phyloP scores from a whole-genome alignment of 2,329 filamentous ascomycete genomes.

The Fonsecaea erecta region DNA sequence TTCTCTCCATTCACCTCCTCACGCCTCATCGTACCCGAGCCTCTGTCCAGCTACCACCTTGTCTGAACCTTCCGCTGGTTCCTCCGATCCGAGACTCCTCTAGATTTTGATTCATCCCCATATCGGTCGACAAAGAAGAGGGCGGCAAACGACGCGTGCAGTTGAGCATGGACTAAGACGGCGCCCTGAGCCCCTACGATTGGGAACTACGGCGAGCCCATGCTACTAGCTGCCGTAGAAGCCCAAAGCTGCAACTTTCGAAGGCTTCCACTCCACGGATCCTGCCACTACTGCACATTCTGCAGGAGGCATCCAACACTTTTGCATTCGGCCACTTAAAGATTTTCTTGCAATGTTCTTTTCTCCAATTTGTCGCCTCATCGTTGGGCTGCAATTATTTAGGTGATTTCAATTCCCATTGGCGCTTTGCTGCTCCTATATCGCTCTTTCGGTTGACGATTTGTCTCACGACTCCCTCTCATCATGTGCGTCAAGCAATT shows the following conservation, averaged over 20 bases:
- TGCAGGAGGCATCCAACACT: slow-evolving; percentile 17
- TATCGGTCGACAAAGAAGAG: background rate
- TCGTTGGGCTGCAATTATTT: slow-evolving; percentile 31
- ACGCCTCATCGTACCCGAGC: background rate
- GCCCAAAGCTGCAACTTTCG: slow-evolving; percentile 5
- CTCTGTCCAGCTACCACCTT: background rate
- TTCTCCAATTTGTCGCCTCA: slow-evolving; percentile 30
- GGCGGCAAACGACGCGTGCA: slow-evolving; percentile 17
- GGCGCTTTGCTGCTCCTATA: slow-evolving; percentile 21
- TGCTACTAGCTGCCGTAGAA: background rate
- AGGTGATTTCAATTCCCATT: slow-evolving; percentile 18
- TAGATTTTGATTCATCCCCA: background rate
- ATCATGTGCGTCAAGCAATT: slow-evolving; percentile 8
- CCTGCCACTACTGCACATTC: slow-evolving; percentile 29
- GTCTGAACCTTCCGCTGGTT: background rate
- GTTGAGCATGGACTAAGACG: background rate
- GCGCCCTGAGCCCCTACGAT: background rate
- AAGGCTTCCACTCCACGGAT: slow-evolving; percentile 15
- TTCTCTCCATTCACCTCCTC: background rate
- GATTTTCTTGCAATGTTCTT: slow-evolving; percentile 11
- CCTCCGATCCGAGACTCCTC: background rate
- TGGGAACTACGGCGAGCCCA: background rate
- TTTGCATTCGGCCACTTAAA: slow-evolving; percentile 24
- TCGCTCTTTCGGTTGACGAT: slow-evolving; percentile 3
- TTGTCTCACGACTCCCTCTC: slow-evolving; percentile 8